Base-by-base conservation (phyloP, 495 filamentous ascomycete genomes). In the Talaromyces liani region DNA sequence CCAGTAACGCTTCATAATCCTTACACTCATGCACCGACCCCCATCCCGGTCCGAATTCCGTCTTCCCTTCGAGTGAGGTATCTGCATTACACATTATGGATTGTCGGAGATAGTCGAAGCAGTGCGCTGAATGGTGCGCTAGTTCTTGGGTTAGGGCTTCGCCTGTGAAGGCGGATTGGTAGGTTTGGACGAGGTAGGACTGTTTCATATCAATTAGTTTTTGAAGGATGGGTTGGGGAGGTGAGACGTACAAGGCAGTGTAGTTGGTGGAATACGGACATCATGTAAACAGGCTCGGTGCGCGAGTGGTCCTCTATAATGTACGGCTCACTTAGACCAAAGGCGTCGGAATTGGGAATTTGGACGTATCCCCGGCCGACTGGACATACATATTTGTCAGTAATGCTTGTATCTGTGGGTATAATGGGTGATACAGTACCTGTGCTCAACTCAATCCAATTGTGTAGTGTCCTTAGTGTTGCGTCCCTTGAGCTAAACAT, bases 71-170 rank as follows among this genome's bases (percentile, higher is more conserved):
- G 8, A 82, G 64, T 33, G 73, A 81, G 7, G 73, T 78, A 65
- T 81, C 79, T 4, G 72, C 79, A 2, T 68, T 63, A 60, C 79
- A 82, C 73, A 77, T 77, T 62, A 82, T 75, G 7, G 72, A 71
- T 65, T 82, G 79, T 9, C 79, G 70, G 5, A 82, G 60, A 53
- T 81, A 80, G 62, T 81, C 76, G 64, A 81, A 80, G 70, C 79
- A 82, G 66, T 82, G 79, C 20, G 77, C 62, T 27, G 74, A 73
- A 65, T 82, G 79, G 49, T 79, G 75, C 3, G 75, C 77, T 22
- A 58, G 31, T 58, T 58, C 56, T 58, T 58, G 29, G 12, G 56
- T 58, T 10, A 58, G 18, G 3, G 29, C n/a, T 58, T 29, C 31
- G 4, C 56, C 56, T 10, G 14, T 14, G 14, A 58, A 58, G 56